phyloP scores from a whole-genome alignment of 805 yeast species.

The Myxozyma neotropica region DNA sequence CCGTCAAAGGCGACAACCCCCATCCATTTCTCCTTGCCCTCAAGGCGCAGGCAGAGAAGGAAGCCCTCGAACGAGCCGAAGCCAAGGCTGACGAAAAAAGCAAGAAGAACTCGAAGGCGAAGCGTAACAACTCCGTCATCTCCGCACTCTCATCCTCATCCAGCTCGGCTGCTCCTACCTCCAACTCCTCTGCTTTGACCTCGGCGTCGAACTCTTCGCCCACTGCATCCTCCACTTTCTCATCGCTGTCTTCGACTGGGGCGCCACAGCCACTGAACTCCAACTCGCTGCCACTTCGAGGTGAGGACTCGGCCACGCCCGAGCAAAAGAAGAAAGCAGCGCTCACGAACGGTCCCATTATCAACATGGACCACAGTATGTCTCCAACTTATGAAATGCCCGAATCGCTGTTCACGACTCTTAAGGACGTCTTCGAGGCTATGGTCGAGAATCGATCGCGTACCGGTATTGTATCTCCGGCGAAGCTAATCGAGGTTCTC shows the following conservation, averaged over 20 bases:
- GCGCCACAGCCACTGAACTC: neutral
- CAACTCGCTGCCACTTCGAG: slow-evolving; percentile 18
- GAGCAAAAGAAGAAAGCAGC: slow-evolving; percentile 48
- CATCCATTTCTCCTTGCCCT: slow-evolving; percentile 25
- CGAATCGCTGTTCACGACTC: slow-evolving; percentile 60
- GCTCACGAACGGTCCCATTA: slow-evolving; percentile 30
- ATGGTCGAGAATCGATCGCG: slow-evolving; percentile 71
- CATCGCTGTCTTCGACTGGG: neutral
- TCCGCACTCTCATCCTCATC: slow-evolving; percentile 17
- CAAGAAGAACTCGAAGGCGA: slow-evolving; percentile 10
- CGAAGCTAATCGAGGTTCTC: slow-evolving; percentile 68
- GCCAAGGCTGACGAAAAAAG: neutral
- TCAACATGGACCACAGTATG: slow-evolving; percentile 71
- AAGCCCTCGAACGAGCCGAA: slow-evolving; percentile 22
- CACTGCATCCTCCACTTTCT: neutral
- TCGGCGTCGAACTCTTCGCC: neutral
- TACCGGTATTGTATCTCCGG: slow-evolving; percentile 85
- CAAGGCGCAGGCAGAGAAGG: slow-evolving; percentile 25
- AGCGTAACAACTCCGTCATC: slow-evolving; percentile 19
- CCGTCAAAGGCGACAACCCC: slow-evolving; percentile 20
- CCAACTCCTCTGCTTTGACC: neutral
- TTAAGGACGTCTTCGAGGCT: slow-evolving; percentile 84
- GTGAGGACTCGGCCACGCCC: slow-evolving; percentile 26
- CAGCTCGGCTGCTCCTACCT: neutral
- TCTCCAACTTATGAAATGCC: slow-evolving; percentile 54